These are phyloP conservation scores for Eucalyptus erythrocorys DNA, from an alignment of 345 rosid genomes.

Conservation along the genomic window DNA sequence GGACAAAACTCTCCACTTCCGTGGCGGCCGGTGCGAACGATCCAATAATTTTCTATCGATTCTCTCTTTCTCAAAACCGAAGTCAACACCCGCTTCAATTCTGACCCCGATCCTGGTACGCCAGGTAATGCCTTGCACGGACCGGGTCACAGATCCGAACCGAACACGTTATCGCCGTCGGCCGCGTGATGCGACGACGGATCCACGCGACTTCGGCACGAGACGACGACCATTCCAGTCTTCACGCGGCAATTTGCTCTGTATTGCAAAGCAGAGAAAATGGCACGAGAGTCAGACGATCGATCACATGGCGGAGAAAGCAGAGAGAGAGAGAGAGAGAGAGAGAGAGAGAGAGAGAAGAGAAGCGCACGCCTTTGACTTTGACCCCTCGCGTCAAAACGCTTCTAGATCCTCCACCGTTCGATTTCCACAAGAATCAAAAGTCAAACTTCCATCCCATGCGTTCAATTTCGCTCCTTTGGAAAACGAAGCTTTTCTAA, in stretches of 20 bases:
- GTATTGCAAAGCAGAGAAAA: neutral
- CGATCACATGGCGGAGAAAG: neutral
- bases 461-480: neutral
- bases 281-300: neutral
- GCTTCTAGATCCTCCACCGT: neutral
- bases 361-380: neutral
- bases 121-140: neutral
- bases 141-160: neutral
- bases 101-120: neutral
- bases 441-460: neutral
- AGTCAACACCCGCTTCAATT: neutral
- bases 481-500: neutral
- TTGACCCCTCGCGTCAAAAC: neutral
- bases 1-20: too few species aligned
- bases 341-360: too few species aligned
- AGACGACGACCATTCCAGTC: neutral
- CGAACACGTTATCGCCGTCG: neutral
- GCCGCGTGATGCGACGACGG: neutral
- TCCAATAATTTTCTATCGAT: neutral
- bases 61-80: neutral
- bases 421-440: neutral
- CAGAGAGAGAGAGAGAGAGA: neutral
- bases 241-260: neutral
- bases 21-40: too few species aligned
- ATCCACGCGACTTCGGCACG: neutral